Base-by-base conservation (phyloP, 208 protist species). In the Phytomonas sp. region DNA sequence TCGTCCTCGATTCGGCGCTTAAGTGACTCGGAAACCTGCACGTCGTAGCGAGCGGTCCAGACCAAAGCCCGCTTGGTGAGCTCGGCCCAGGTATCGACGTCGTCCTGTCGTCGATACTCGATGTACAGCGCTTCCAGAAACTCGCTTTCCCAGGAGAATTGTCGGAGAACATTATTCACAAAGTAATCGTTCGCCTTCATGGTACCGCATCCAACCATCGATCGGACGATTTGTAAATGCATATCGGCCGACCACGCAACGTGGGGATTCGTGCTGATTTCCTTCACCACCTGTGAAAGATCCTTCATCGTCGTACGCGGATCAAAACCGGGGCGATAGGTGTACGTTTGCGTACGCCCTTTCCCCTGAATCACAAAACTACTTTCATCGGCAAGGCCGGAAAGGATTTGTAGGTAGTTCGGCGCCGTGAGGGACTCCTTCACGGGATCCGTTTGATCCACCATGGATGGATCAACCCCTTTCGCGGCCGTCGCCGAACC, bases 111-210 rank as follows among this genome's bases (percentile, higher is more conserved):
- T 69, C 90, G 88, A 79, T 97, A 97, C 79, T 95, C 90, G 26
- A 73, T 74, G 75, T 95, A 94, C 49, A 97, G 88, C 14, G 79
- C 78, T 72, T 92, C 81, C n/a, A 95, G 79, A 68, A 94, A 94
- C 33, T 75, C 72, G 60, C 74, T 78, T 68, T 87, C 74, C 90
- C 92, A 97, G 29, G 36, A n/a, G 77, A 91, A 97, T 73, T 87
- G 78, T 4, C 92, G 88, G 26, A 95, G 81, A 34, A 97, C 90
- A 75, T 97, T 94, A 56, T 85, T 76, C 2, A 97, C 87, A 81
- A 97, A 97, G 77, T 97, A 95, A 32, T 82, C 79, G 73, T 95
- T 93, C 29, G 87, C 88, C 74, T 91, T 86, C 89, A 94, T 94
- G 0, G 92, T 97, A 40, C 89, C 87, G 76, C 86, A 94, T 45